phyloP scores from a whole-genome alignment of 139 green algal genomes.

The Pycnococcus provasolii region DNA sequence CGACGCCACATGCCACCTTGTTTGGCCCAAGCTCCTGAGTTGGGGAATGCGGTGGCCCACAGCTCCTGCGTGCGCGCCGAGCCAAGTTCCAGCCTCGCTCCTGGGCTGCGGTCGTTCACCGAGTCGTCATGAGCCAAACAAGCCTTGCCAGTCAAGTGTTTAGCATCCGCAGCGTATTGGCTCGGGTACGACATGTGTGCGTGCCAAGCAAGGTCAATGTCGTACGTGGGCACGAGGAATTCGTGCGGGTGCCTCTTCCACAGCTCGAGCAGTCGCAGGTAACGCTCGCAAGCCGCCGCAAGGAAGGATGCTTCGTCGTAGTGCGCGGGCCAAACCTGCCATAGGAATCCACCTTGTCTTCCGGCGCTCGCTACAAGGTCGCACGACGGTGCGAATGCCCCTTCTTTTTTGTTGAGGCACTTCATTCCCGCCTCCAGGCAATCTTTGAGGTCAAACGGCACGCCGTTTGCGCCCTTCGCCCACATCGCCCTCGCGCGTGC shows the following conservation, averaged over 20 bases:
- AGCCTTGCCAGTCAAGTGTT: neutral
- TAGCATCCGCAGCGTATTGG: neutral
- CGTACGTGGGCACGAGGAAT: slow-evolving; percentile 24
- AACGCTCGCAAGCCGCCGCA: neutral
- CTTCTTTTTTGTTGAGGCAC: too few relatives aligned
- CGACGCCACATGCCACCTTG: too few relatives aligned
- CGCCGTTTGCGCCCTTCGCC: neutral
- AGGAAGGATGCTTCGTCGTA: slow-evolving; percentile 3
- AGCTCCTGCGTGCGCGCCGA: neutral
- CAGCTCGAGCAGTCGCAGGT: neutral
- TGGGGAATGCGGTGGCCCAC: neutral
- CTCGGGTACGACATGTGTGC: slow-evolving; percentile 10
- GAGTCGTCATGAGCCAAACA: slow-evolving; percentile 1
- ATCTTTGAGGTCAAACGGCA: too few relatives aligned
- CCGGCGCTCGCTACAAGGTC: neutral
- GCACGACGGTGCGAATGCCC: neutral
- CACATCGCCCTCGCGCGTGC: neutral
- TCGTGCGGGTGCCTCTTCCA: neutral
- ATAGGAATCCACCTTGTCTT: slow-evolving; percentile 5
- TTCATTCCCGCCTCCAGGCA: too few relatives aligned
- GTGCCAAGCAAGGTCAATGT: slow-evolving; percentile 30
- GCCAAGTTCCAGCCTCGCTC: neutral
- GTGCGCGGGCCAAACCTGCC: neutral
- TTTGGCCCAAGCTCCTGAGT: too few relatives aligned
- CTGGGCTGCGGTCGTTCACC: slow-evolving; percentile 2